Conservation (phyloP, 139 green algal genomes). For the Chloropicon primus region DNA sequence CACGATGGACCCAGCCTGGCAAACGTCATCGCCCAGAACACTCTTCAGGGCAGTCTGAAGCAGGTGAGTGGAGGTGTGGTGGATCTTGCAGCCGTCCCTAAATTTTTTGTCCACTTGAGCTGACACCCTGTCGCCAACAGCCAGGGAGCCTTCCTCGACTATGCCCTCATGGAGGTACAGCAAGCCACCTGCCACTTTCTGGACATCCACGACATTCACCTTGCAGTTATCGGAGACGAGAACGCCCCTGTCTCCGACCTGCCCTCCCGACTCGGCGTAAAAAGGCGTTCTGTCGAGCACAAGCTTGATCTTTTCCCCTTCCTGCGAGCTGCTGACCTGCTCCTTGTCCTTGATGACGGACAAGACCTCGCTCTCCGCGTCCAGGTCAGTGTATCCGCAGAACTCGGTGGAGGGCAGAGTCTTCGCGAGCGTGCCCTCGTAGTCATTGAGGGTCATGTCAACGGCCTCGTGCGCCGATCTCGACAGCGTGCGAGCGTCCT, state of each 20-base stretch:
- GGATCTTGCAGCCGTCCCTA: constrained; percentile 22
- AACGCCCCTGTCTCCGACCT: constrained; percentile 49
- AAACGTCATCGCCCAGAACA: constrained; percentile 66
- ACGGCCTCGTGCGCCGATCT: constrained; percentile 38
- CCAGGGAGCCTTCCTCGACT: constrained; percentile 16
- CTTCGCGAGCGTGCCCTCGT: constrained; percentile 26
- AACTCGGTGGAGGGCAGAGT: constrained; percentile 39
- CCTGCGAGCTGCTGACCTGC: constrained; percentile 16
- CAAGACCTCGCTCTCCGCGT: constrained; percentile 18
- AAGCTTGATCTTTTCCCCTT: constrained; percentile 42
- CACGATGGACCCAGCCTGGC: constrained; percentile 74
- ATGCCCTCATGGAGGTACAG: constrained; percentile 58
- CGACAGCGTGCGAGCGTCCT: background rate
- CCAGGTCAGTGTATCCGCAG: constrained; percentile 35
- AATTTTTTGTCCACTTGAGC: constrained; percentile 42
- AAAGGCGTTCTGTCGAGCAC: constrained; percentile 70
- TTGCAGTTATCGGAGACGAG: constrained; percentile 14
- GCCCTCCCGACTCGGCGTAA: constrained; percentile 75
- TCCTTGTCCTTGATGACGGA: constrained; percentile 10
- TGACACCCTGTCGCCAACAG: constrained; percentile 22
- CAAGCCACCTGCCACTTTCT: constrained; percentile 52
- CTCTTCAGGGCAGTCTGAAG: constrained; percentile 44
- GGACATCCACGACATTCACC: constrained; percentile 32
- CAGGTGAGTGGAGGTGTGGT: constrained; percentile 90
- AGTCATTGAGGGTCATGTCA: constrained; percentile 42